A percentile compares a stretch with the other conserved stretches of the same genome.
phyloP scores from a whole-genome alignment of 2,329 filamentous ascomycete species.

The Alternaria burnsii region DNA sequence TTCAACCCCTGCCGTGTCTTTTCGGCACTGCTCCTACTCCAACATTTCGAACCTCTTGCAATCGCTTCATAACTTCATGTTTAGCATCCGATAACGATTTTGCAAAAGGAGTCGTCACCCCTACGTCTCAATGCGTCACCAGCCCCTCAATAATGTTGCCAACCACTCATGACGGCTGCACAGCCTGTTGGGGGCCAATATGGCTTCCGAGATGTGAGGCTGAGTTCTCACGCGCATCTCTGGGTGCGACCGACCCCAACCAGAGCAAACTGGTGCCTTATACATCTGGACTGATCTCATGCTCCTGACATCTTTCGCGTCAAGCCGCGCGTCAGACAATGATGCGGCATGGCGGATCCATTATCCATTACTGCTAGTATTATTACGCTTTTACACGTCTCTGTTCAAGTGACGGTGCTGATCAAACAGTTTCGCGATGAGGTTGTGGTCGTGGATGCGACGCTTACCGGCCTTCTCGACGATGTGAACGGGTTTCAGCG shows the following conservation, averaged over 20 bases:
- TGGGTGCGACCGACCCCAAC: neutral
- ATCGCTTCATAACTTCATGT: neutral
- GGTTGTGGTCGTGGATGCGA: conserved; percentile 29
- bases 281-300: neutral
- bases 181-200: neutral
- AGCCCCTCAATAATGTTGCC: neutral
- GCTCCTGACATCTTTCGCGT: neutral
- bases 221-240: conserved; percentile 4
- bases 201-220: conserved; percentile 7
- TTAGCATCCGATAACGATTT: neutral
- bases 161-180: neutral
- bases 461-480: conserved; percentile 28
- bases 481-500: conserved; percentile 32
- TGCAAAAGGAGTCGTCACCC: neutral
- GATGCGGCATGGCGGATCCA: conserved; percentile 24
- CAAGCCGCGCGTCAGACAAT: conserved; percentile 4
- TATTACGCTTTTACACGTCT: conserved; percentile 29
- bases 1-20: neutral
- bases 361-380: conserved; percentile 30
- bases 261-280: conserved; percentile 12
- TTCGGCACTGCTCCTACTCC: neutral
- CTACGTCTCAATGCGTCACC: neutral
- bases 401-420: conserved; percentile 23
- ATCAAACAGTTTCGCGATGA: conserved; percentile 32
- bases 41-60: neutral